Evolutionary conservation across 768 basidiomycete species (phyloP).

Genomic region (Rickenella mellea): DNA sequence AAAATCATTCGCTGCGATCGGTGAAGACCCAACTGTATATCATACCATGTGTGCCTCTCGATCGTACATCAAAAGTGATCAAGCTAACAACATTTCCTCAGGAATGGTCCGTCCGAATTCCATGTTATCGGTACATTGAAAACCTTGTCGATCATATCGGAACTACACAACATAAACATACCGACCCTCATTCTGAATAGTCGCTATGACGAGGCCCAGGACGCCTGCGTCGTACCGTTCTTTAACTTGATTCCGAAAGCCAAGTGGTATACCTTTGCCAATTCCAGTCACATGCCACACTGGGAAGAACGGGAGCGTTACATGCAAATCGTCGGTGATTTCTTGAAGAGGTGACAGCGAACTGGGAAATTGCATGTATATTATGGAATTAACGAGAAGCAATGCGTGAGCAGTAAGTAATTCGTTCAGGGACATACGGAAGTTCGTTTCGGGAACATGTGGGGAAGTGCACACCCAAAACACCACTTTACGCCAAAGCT

Average conservation of each 20-base stretch:
- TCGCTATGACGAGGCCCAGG: conserved; percentile 25
- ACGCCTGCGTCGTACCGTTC: conserved; percentile 22
- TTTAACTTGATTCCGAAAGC: conserved; percentile 22
- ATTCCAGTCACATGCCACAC: conserved; percentile 27
- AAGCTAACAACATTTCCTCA: conserved; percentile 7
- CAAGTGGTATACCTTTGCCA: conserved; percentile 26
- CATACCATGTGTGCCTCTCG: conserved; percentile 32
- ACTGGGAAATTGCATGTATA: no score
- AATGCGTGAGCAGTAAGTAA: no score
- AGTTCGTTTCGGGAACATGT: no score
- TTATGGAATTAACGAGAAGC: no score
- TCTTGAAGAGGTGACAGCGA: conserved; percentile 16
- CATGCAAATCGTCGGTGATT: conserved; percentile 22
- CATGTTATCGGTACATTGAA: conserved; percentile 22
- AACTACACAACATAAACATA: conserved; percentile 22
- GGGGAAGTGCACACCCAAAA: no score
- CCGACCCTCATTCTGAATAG: conserved; percentile 28
- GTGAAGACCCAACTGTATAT: conserved; percentile 39
- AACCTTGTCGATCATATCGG: conserved; percentile 24
- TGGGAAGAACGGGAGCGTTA: conserved; percentile 27
- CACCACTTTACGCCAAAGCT: no score
- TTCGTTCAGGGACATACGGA: no score
- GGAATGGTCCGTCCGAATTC: conserved; percentile 33
- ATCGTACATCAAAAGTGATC: conserved; percentile 12
- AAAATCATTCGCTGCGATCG: conserved; percentile 21